Evolutionary conservation across 306 rosid species (phyloP), one percentile per base, ranked within the genome.

Genomic region (Ormosia emarginata): DNA sequence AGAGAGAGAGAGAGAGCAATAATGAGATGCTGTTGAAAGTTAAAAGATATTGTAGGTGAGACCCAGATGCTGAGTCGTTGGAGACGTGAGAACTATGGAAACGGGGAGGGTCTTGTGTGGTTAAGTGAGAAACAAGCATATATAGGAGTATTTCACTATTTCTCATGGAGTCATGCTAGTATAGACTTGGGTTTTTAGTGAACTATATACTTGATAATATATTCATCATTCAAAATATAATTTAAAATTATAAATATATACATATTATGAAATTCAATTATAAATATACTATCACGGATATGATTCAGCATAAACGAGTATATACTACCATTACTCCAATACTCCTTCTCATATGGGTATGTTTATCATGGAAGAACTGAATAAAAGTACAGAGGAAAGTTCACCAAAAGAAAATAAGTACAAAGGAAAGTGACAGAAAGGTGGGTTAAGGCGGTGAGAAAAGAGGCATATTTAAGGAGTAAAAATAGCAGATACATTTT

Each of bases 401-500:
- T 81, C 74, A 66, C 8, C 13, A 33, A 7, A 30, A 13, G 40
- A 46, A 46, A 78, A 79, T 43, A 70, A 79, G 53, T 17, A 37
- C 46, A 41, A 6, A 56, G 29, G 36, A 76, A 67, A 71, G 79
- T 53, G 83, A 62, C 71, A 62, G 37, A 82, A 79, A 83, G 44
- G 75, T 74, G 67, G 81, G 76, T 52, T 82, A 52, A 87, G 88
- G 78, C 74, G 88, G 75, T 87, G 71, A 83, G 82, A 87, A 90
- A 86, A 82, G 77, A 81, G 15, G 71, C 62, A 49, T 41, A 33
- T 47, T 46, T 73, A 71, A 84, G 71, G 78, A 57, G 83, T 71
- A 64, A 80, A 71, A 86, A 68, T 57, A 69, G 83, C 39, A 46
- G 81, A 84, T 30, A 43, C 77, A 67, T 71, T 83, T 37, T n/a